Percentiles rank a stretch among this genome's conserved stretches.
Conservation (phyloP, 352 stramenopile genomes). For the Phytophthora syringae region DNA sequence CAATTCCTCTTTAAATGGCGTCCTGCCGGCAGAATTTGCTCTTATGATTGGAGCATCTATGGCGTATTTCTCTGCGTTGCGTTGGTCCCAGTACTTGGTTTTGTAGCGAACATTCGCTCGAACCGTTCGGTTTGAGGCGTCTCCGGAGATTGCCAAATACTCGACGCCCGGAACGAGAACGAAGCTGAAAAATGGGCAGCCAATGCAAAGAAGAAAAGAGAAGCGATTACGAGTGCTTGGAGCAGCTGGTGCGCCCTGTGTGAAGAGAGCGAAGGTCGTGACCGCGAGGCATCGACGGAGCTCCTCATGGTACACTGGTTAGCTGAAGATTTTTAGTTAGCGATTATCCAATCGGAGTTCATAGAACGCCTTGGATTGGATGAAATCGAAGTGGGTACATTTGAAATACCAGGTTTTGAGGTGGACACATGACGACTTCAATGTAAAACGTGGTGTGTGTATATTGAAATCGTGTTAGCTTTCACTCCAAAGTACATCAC, state of each 20-base stretch:
- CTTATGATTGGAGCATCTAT: not conserved
- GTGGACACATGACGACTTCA: not conserved
- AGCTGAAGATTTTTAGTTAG: slow-evolving; percentile 17
- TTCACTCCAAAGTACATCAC: slow-evolving; percentile 14
- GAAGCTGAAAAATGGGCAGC: slow-evolving; percentile 12
- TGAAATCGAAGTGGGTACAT: slow-evolving; percentile 17
- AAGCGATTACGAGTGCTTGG: slow-evolving; percentile 7
- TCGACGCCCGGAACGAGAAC: not conserved
- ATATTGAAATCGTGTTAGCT: slow-evolving; percentile 8
- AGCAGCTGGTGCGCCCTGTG: not conserved
- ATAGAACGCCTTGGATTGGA: slow-evolving; percentile 5
- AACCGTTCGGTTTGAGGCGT: slow-evolving; percentile 9
- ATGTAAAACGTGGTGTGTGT: slow-evolving; percentile 11
- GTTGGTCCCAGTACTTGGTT: slow-evolving; percentile 65
- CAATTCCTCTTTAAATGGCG: slow-evolving; percentile 33
- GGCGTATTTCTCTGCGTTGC: not conserved
- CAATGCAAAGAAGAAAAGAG: slow-evolving; percentile 5
- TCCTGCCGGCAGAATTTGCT: not conserved
- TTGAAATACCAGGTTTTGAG: slow-evolving; percentile 3
- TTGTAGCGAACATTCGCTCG: slow-evolving; percentile 57
- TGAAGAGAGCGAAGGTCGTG: not conserved
- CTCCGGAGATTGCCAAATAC: slow-evolving; percentile 1
- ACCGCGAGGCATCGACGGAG: slow-evolving; percentile 2
- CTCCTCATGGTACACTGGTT: slow-evolving; percentile 21
- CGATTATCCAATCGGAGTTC: too few species aligned